phyloP scores from a whole-genome alignment of 2,329 filamentous ascomycete genomes.

The Penicillium sp. region DNA sequence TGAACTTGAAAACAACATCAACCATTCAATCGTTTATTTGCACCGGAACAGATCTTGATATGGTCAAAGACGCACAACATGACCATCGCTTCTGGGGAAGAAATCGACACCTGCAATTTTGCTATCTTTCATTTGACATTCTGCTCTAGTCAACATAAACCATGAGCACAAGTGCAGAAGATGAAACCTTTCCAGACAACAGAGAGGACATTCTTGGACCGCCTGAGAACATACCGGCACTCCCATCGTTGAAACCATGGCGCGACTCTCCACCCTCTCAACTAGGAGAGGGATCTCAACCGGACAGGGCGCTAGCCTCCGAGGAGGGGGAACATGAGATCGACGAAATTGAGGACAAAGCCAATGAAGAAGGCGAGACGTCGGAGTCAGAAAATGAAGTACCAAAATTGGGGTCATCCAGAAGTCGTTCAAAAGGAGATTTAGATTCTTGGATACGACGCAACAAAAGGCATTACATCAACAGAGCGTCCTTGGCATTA shows the following conservation, averaged over 20 bases:
- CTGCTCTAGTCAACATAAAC: neutral
- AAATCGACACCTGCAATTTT: neutral
- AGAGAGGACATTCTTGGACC: neutral
- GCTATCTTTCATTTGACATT: neutral
- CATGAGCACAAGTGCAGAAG: constrained; percentile 36
- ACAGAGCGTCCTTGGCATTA: constrained; percentile 45
- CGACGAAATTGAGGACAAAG: neutral
- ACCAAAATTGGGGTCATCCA: neutral
- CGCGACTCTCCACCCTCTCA: neutral
- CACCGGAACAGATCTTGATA: neutral
- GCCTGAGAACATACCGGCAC: neutral
- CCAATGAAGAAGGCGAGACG: neutral
- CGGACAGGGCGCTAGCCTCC: neutral
- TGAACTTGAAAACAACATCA: neutral
- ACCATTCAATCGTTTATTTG: neutral
- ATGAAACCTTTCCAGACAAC: constrained; percentile 4
- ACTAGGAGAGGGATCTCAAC: neutral
- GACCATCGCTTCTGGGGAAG: neutral
- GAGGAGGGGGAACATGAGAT: neutral
- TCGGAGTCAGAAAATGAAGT: neutral
- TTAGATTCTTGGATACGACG: neutral
- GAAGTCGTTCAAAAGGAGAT: neutral
- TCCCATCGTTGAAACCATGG: constrained; percentile 5
- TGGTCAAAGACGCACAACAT: neutral
- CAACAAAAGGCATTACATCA: constrained; percentile 19